Percentiles rank a stretch among this genome's conserved stretches.
phyloP scores from a whole-genome alignment of 140 eudicot genomes.

The Senecio squalidus region DNA sequence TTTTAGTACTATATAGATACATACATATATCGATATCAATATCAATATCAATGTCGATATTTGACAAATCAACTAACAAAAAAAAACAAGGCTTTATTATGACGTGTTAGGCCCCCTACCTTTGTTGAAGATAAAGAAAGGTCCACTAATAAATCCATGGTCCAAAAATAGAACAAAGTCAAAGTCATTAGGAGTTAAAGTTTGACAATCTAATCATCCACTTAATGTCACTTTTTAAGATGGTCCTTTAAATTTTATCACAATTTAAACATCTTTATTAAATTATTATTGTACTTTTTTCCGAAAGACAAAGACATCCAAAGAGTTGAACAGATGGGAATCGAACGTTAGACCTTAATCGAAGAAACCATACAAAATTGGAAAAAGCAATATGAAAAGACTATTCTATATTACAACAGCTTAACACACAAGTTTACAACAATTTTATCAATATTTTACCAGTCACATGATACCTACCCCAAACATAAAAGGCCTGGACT shows the following conservation, averaged over 20 bases:
- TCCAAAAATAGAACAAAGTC: constrained; percentile 7
- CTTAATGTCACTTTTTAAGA: constrained; percentile 13
- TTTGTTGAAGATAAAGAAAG: background rate
- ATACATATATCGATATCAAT: background rate
- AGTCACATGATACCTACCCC: constrained; percentile 41
- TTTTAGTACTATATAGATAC: background rate
- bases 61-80: background rate
- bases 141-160: constrained; percentile 9
- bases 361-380: background rate
- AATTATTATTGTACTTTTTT: too few species aligned
- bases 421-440: constrained; percentile 23
- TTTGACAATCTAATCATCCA: constrained; percentile 13
- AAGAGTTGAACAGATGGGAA: too few species aligned
- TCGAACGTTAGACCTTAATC: too few species aligned
- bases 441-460: constrained; percentile 27
- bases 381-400: background rate
- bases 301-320: too few species aligned
- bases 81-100: constrained; percentile 7
- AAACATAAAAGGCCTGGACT: constrained; percentile 43
- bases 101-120: constrained; percentile 12
- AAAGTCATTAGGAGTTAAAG: constrained; percentile 4
- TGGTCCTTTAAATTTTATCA: constrained; percentile 1
- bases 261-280: background rate
- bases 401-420: constrained; percentile 8
- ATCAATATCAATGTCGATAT: too few species aligned